A percentile compares a stretch with the other conserved stretches of the same genome.
phyloP scores from a whole-genome alignment of 2,329 filamentous ascomycete genomes.

The Byssoonygena ceratinophila region DNA sequence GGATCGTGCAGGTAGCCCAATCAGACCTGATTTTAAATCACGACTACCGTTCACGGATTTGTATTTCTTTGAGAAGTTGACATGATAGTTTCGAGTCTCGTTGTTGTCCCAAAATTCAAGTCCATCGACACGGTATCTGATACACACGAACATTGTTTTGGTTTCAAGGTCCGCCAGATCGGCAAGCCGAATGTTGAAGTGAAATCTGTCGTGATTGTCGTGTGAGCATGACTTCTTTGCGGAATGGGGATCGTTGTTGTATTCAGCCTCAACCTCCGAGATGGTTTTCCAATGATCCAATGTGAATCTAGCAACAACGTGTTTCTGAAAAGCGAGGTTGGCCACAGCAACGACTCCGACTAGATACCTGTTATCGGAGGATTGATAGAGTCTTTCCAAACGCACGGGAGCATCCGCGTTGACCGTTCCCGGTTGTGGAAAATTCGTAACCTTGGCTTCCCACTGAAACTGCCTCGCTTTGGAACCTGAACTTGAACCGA shows the following conservation, averaged over 20 bases:
- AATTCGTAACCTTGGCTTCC: constrained; percentile 78
- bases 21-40: constrained; percentile 42
- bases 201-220: constrained; percentile 74
- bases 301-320: constrained; percentile 84
- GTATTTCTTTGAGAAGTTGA: constrained; percentile 78
- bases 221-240: constrained; percentile 42
- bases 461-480: constrained; percentile 55
- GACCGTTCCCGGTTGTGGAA: constrained; percentile 56
- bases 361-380: constrained; percentile 73
- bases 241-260: constrained; percentile 62
- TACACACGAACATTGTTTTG: constrained; percentile 86
- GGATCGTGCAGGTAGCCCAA: constrained; percentile 53
- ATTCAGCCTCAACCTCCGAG: constrained; percentile 87
- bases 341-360: constrained; percentile 74
- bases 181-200: constrained; percentile 84
- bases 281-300: constrained; percentile 98
- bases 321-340: constrained; percentile 83
- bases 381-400: constrained; percentile 77
- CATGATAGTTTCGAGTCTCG: constrained; percentile 71
- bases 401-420: constrained; percentile 49
- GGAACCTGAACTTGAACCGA: constrained; percentile 46
- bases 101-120: constrained; percentile 97
- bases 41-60: constrained; percentile 44
- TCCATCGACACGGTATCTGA: constrained; percentile 75
- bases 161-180: constrained; percentile 75